Evolutionary conservation across 805 yeast genomes (phyloP).

Genomic region (Metschnikowia amazonensis): DNA sequence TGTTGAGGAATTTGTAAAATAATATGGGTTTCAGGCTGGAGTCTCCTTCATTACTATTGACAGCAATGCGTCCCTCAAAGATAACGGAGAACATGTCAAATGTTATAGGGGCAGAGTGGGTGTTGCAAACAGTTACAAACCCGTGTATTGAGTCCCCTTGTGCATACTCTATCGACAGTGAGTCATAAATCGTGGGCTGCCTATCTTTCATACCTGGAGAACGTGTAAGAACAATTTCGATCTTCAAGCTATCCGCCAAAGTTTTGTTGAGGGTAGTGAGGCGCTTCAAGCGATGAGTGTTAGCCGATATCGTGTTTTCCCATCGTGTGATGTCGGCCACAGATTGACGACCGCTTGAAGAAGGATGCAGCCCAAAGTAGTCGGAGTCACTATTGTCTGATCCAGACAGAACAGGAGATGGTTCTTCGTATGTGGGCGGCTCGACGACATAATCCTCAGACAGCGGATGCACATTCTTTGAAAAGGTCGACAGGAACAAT

Average conservation of each 20-base stretch:
- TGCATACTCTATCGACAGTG: conserved; percentile 22
- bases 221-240: conserved; percentile 21
- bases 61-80: conserved; percentile 27
- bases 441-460: conserved; percentile 24
- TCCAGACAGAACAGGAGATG: conserved; percentile 18
- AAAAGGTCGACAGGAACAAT: conserved; percentile 33
- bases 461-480: conserved; percentile 33
- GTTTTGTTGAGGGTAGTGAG: conserved; percentile 16
- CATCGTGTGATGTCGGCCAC: conserved; percentile 14
- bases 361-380: conserved; percentile 7
- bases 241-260: conserved; percentile 19
- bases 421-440: conserved; percentile 35
- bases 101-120: conserved; percentile 17
- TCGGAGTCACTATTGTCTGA: conserved; percentile 5
- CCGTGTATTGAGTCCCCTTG: conserved; percentile 30
- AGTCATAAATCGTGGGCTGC: conserved; percentile 20
- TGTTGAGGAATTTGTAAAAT: conserved; percentile 28
- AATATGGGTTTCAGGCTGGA: conserved; percentile 21
- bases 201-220: conserved; percentile 18
- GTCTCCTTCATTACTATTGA: conserved; percentile 17
- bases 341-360: neutral
- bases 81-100: conserved; percentile 29
- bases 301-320: conserved; percentile 34
- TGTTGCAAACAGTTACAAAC: conserved; percentile 22
- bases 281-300: conserved; percentile 25